Evolutionary conservation across 257 asterid genomes (phyloP).

Genomic region (Solanum rostratum): DNA sequence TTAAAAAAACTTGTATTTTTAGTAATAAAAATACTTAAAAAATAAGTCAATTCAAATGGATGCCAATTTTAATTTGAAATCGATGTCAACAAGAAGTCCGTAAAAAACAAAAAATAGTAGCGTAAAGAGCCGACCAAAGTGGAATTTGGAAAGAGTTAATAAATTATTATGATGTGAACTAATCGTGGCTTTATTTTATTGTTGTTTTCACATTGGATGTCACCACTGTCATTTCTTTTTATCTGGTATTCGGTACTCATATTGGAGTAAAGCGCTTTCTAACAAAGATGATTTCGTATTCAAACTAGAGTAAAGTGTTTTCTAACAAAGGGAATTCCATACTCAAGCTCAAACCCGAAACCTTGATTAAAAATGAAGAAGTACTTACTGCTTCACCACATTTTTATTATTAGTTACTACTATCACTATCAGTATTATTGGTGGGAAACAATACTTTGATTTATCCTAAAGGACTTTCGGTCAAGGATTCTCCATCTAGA

Average conservation of each 20-base stretch:
- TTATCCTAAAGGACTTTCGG: neutral
- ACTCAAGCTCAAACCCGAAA: no score
- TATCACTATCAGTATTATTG: neutral
- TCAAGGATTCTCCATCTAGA: neutral
- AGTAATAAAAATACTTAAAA: neutral
- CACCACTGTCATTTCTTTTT: neutral
- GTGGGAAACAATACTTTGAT: neutral
- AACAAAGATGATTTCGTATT: no score
- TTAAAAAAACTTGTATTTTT: no score
- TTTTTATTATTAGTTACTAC: no score
- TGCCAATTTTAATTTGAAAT: neutral
- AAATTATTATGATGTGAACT: neutral
- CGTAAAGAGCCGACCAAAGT: no score
- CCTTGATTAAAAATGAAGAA: no score
- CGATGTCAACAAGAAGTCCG: neutral
- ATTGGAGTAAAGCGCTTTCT: no score
- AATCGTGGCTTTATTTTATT: neutral
- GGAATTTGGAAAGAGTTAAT: neutral
- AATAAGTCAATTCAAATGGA: neutral
- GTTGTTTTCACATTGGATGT: neutral
- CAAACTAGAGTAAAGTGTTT: rapidly evolving
- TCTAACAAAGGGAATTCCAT: no score
- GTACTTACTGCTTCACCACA: no score
- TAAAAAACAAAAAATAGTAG: neutral
- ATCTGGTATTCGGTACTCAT: no score